Base-by-base conservation (phyloP, 164 flowering plant genomes). In the Amborella trichopoda region DNA sequence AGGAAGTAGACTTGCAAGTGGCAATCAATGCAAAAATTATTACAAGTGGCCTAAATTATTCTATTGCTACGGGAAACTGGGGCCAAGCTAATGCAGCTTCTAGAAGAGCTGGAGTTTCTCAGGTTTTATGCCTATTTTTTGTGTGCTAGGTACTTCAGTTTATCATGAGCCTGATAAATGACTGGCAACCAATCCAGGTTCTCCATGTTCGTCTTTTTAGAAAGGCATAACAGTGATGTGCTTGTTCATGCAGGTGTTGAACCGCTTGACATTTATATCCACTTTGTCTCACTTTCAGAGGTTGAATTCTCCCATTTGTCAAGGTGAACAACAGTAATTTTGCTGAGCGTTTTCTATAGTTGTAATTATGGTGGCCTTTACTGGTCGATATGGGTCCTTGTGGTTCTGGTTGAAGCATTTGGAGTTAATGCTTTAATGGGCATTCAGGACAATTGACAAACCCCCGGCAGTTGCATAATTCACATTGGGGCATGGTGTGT, bases 401-500 rank as follows among this genome's bases (percentile, higher is more conserved):
- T 43, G 42, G 6, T 11, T 27, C 13, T 17, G 27, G 4, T 32
- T n/a, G 39, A 14, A 11, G 27, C 20, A 23, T 18, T 37, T 16
- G 20, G 14, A 43, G 5, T 36, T n/a, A 3, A 27, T n/a, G n/a
- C n/a, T n/a, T n/a, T n/a, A n/a, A n/a, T n/a, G n/a, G n/a, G n/a
- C 9, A 6, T 26, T n/a, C 68, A 82, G 99, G 99, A 34, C 88
- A 88, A 64, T 65, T 93, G 75, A 96, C 99, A 22, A 93, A 93
- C 61, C 99, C 99, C 6, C 66, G 97, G 23, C 99, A 93, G 67
- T 55, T 93, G 71, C 99, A 93, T 58, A 88, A 88, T 64, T 93
- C 99, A 17, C 97, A 88, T 43, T 93, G 96, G 99, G 99, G 99
- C 45, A 93, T 93, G 91, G 82, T 93, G 99, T 93, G 99, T 58